Percentiles rank a stretch among this genome's conserved stretches.
Evolutionary conservation across 2,329 filamentous ascomycete genomes (phyloP).

Genomic region (Exserohilum turcica): DNA sequence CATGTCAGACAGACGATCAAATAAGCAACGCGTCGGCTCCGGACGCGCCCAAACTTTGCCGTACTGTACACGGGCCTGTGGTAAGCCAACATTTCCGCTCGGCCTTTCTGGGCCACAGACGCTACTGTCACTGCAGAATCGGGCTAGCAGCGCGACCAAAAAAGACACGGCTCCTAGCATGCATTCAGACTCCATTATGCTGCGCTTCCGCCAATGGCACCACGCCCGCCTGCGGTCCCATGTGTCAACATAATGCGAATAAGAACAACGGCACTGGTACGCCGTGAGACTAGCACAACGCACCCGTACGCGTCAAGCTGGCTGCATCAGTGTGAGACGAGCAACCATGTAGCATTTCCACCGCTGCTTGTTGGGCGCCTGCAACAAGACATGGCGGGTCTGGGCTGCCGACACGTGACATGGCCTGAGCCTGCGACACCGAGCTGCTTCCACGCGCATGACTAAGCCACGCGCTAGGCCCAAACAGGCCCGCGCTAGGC

Average conservation of each 20-base stretch:
- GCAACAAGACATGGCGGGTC: background rate
- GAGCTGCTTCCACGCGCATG: background rate
- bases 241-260: constrained; percentile 2
- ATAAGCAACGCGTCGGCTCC: constrained; percentile 9
- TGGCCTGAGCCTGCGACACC: background rate
- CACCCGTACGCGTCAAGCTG: background rate
- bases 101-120: background rate
- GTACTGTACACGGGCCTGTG: background rate
- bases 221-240: constrained; percentile 7
- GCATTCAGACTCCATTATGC: constrained; percentile 12
- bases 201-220: constrained; percentile 6
- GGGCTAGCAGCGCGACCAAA: background rate
- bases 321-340: background rate
- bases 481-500: constrained; percentile 15
- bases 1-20: constrained; percentile 1
- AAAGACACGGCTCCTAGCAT: constrained; percentile 5
- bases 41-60: constrained; percentile 2
- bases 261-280: background rate
- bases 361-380: too few relatives aligned
- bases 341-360: too few relatives aligned
- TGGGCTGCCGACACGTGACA: background rate
- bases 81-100: constrained; percentile 1
- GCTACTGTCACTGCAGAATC: background rate
- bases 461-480: constrained; percentile 16
- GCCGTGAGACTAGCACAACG: background rate